Evolutionary conservation across 1,284 basidiomycete species (phyloP).

Genomic region (Naganishia sp.): DNA sequence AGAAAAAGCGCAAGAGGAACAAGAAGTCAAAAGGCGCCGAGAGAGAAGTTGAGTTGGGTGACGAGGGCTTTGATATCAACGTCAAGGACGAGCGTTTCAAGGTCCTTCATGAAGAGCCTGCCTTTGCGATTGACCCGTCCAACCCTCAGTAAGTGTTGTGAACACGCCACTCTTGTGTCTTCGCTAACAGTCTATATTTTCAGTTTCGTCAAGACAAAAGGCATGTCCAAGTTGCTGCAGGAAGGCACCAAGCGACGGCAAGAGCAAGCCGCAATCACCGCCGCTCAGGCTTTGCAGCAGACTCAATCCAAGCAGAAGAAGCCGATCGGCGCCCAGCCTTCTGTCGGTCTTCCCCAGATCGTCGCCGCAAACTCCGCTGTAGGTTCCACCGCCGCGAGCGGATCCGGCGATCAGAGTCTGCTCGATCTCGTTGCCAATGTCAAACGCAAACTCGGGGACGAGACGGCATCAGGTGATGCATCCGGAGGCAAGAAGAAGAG

Average conservation of each 20-base stretch:
- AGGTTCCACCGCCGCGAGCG: constrained; percentile 1
- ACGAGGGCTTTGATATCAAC: constrained; percentile 72
- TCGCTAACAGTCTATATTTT: constrained; percentile 25
- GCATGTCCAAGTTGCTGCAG: constrained; percentile 76
- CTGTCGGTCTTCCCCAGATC: constrained; percentile 25
- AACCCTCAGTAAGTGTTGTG: constrained; percentile 76
- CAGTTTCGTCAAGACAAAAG: constrained; percentile 86
- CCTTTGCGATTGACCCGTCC: constrained; percentile 93
- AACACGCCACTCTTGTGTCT: background rate
- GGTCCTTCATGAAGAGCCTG: constrained; percentile 82
- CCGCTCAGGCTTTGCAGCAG: constrained; percentile 15
- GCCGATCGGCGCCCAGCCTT: constrained; percentile 27
- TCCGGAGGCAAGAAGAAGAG: constrained; percentile 36
- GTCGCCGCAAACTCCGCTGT: constrained; percentile 17
- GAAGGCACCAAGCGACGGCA: constrained; percentile 60
- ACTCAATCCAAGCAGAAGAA: constrained; percentile 48
- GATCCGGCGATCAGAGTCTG: constrained; percentile 57
- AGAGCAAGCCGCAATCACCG: constrained; percentile 23
- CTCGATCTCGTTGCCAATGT: constrained; percentile 76
- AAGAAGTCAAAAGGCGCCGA: constrained; percentile 57
- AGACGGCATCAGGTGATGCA: background rate
- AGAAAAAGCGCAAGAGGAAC: constrained; percentile 59
- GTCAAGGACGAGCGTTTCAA: constrained; percentile 86
- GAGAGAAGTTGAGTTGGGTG: constrained; percentile 58
- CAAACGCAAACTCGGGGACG: constrained; percentile 65